A percentile compares a stretch with the other conserved stretches of the same genome.
Evolutionary conservation across 108 stramenopile species (phyloP).

Genomic region (Pseudonitzschia pungens): DNA sequence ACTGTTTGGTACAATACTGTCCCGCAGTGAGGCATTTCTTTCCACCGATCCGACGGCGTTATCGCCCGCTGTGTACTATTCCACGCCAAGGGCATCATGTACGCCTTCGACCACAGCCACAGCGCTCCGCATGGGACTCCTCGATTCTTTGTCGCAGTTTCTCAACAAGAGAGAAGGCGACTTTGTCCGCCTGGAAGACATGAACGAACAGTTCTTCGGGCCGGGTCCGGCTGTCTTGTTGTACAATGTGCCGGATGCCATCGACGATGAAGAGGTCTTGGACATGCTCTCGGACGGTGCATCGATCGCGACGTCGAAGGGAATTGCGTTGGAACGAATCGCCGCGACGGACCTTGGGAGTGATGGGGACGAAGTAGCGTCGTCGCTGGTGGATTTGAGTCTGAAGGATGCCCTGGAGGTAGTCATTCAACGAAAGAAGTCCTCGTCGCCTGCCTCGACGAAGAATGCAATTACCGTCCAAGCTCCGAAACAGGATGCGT

Average conservation of each 20-base stretch:
- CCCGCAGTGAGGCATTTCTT: background rate
- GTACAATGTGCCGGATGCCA: constrained; percentile 56
- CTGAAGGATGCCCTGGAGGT: constrained; percentile 46
- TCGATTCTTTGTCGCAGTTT: constrained; percentile 25
- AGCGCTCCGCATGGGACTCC: constrained; percentile 29
- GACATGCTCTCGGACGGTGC: constrained; percentile 74
- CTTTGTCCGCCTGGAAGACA: constrained; percentile 49
- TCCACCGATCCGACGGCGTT: background rate
- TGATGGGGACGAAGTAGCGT: background rate
- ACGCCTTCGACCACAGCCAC: background rate
- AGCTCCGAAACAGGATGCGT: too few relatives aligned
- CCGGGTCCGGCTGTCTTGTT: constrained; percentile 67
- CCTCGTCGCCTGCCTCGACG: background rate
- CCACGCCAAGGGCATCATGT: too few relatives aligned
- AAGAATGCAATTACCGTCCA: background rate
- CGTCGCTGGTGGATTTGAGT: constrained; percentile 38
- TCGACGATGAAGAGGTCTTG: constrained; percentile 54
- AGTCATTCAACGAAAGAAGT: constrained; percentile 20
- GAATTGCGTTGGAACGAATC: constrained; percentile 38
- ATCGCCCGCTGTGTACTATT: background rate
- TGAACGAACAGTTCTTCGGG: constrained; percentile 41
- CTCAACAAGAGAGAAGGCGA: constrained; percentile 45
- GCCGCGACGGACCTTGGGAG: constrained; percentile 7
- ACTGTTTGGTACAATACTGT: background rate
- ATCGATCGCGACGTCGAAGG: constrained; percentile 30